These are phyloP conservation scores for Erysimum cheiri DNA, from an alignment of 441 rosid species.

Conservation along the genomic window DNA sequence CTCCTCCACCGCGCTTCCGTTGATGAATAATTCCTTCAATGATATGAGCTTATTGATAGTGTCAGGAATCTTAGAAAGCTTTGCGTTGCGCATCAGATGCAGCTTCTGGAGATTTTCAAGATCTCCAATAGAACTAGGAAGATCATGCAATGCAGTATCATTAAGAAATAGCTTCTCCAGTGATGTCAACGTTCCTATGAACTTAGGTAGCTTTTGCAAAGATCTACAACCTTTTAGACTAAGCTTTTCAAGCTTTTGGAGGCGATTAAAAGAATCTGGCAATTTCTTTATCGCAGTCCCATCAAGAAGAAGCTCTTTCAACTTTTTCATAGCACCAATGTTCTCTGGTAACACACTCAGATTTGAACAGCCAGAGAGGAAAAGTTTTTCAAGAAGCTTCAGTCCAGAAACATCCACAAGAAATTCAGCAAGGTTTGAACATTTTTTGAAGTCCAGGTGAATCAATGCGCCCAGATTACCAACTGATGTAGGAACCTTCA, in stretches of 20 bases:
- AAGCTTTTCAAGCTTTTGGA: constrained; percentile 57
- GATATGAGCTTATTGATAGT: constrained; percentile 47
- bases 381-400: constrained; percentile 53
- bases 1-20: constrained; percentile 42
- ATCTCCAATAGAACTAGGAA: constrained; percentile 58
- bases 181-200: constrained; percentile 50
- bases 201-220: constrained; percentile 50
- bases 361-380: constrained; percentile 56
- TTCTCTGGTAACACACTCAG: constrained; percentile 57
- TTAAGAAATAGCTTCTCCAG: constrained; percentile 54
- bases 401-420: constrained; percentile 62
- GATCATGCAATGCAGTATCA: constrained; percentile 44
- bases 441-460: constrained; percentile 55
- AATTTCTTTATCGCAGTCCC: constrained; percentile 54
- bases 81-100: constrained; percentile 48
- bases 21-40: constrained; percentile 42
- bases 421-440: constrained; percentile 53
- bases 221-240: constrained; percentile 49
- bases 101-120: constrained; percentile 57
- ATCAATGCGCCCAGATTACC: constrained; percentile 51
- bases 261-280: constrained; percentile 52
- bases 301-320: constrained; percentile 60
- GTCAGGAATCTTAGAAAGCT: constrained; percentile 53
- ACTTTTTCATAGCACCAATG: constrained; percentile 54
- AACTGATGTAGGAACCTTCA: constrained; percentile 54